Conservation (phyloP, 768 basidiomycete genomes). For the Leccinum arenicola region DNA sequence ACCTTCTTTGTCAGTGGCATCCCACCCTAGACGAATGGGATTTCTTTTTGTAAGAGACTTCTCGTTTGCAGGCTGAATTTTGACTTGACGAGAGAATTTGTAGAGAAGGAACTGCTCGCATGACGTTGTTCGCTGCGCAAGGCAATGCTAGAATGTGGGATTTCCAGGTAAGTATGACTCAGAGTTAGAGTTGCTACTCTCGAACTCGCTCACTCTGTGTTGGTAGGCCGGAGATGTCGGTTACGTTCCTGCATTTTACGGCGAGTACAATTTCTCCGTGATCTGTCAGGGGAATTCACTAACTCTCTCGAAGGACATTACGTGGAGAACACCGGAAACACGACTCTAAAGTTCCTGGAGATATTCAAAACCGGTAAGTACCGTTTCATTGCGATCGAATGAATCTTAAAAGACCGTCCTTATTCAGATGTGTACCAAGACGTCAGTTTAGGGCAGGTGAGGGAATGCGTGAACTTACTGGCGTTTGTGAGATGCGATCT, state of each 20-base stretch:
- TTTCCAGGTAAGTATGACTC: conserved; percentile 41
- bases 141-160: conserved; percentile 58
- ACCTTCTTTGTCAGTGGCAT: conserved; percentile 53
- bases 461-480: conserved; percentile 4
- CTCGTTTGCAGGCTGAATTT: neutral
- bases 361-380: conserved; percentile 42
- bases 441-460: conserved; percentile 46
- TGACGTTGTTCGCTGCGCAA: conserved; percentile 55
- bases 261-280: neutral
- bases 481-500: neutral
- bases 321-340: conserved; percentile 53
- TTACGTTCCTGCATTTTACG: conserved; percentile 15
- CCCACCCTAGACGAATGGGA: conserved; percentile 67
- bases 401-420: neutral
- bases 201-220: neutral
- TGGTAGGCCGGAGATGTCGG: conserved; percentile 22
- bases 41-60: conserved; percentile 47
- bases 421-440: conserved; percentile 26
- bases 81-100: neutral
- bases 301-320: conserved; percentile 40
- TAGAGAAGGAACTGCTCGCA: conserved; percentile 52
- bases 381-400: neutral
- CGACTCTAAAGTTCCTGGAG: conserved; percentile 46
- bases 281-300: neutral
- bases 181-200: neutral